phyloP scores from a whole-genome alignment of 108 stramenopile genomes.

The Nannochloropsis salina region DNA sequence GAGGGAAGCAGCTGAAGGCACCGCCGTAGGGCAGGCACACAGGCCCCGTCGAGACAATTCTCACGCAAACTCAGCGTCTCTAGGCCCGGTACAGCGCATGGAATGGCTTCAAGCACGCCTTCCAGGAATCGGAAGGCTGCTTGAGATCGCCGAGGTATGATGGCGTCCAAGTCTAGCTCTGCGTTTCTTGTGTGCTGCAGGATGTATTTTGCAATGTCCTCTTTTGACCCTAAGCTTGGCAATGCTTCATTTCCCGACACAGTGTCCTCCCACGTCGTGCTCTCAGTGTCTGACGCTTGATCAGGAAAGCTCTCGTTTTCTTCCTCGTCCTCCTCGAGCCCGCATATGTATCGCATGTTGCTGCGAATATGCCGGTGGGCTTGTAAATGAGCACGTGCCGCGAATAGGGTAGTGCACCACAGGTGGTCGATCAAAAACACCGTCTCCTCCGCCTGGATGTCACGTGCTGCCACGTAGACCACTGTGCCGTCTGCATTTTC shows the following conservation, averaged over 20 bases:
- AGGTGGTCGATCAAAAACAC: neutral
- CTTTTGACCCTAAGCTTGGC: neutral
- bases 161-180: conserved; percentile 16
- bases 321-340: neutral
- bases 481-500: neutral
- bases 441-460: neutral
- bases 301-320: neutral
- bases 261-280: neutral
- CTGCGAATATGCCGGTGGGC: neutral
- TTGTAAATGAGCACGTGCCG: neutral
- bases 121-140: neutral
- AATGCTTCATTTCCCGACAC: neutral
- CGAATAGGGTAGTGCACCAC: neutral
- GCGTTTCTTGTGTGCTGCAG: neutral
- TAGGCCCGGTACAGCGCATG: neutral
- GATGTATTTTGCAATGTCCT: neutral
- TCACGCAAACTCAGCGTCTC: neutral
- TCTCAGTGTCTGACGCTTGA: neutral
- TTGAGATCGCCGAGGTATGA: neutral
- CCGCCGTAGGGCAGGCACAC: neutral
- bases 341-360: neutral
- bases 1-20: neutral
- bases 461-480: neutral
- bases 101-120: neutral
- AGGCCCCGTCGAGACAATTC: neutral